Conservation (phyloP, 2,329 filamentous ascomycete genomes). For the Rhynchosporium secalis region DNA sequence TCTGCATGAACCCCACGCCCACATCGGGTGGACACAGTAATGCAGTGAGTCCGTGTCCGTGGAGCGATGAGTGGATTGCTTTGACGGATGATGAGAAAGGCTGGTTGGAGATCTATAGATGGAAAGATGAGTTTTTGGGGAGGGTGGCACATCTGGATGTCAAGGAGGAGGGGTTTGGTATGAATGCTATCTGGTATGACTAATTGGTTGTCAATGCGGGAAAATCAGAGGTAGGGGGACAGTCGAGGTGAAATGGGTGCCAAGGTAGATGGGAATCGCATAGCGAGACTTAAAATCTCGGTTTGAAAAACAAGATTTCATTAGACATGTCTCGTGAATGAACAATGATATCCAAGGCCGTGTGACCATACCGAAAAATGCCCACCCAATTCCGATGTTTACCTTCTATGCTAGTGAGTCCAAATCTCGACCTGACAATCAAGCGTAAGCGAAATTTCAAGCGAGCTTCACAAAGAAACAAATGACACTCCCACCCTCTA, state of each 20-base stretch:
- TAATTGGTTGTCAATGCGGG: slow-evolving; percentile 38
- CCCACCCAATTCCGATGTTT: not conserved
- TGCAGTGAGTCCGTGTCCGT: slow-evolving; percentile 80
- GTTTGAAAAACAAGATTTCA: not conserved
- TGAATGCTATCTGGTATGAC: slow-evolving; percentile 97
- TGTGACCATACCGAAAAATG: not conserved
- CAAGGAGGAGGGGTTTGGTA: slow-evolving; percentile 85
- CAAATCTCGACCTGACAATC: not conserved
- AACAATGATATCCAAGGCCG: not conserved
- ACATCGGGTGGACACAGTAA: slow-evolving; percentile 89
- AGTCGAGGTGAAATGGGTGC: not conserved
- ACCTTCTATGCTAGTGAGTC: not conserved
- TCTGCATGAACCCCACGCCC: slow-evolving; percentile 79
- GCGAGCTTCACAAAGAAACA: not conserved
- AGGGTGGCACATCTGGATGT: slow-evolving; percentile 76
- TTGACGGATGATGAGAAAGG: slow-evolving; percentile 87
- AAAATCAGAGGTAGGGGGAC: too few relatives aligned
- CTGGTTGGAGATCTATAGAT: slow-evolving; percentile 84
- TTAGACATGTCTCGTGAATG: not conserved
- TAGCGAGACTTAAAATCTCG: not conserved
- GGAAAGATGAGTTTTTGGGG: slow-evolving; percentile 77
- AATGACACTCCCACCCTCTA: slow-evolving; percentile 3
- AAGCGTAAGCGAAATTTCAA: not conserved
- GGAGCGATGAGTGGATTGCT: slow-evolving; percentile 86
- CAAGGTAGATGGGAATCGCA: not conserved